Base-by-base conservation (phyloP, 208 protist species). In the Trypanosoma melophagium region DNA sequence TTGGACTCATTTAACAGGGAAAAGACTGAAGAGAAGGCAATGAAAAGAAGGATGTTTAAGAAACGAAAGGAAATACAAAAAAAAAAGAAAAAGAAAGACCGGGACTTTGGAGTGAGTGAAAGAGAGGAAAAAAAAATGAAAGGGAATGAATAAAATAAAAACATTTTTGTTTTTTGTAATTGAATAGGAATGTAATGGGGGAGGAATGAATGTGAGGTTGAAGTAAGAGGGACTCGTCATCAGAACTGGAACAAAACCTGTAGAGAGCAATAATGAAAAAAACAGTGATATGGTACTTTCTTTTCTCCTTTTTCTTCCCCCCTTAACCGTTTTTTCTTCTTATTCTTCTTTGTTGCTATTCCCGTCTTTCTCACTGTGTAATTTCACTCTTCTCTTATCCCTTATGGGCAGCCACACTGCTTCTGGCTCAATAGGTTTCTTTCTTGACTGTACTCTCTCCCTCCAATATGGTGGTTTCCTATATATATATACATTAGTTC, bases 81-180 rank as follows among this genome's bases (percentile, higher is more conserved):
- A 10, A 21, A 53, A 24, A 57, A 57, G 8, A n/a, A 38, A 57
- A 24, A 8, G 51, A 55, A 28, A 8, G 21, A 24, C 3, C n/a
- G 22, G 51, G 8, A 55, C 10, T 28, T 1, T 2, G 19, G 16
- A 60, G 2, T 41, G 55, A 22, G 19, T 21, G 35, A 38, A 16
- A 49, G 14, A 35, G 7, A 13, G 50, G 19, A 7, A 61, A 25
- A 61, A 17, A 58, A 41, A 58, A 58, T 19, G 12, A 41, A 19
- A 19, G 40, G 7, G 38, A 28, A 25, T 2, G 12, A 40, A 19
- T 17, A 47, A 47, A 12, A 47, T 1, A 47, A 47, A 47, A 47
- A 47, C 2, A 47, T 1, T 47, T 16, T 73, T 12, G 45, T 58
- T 60, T 73, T 16, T 73, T 19, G 7, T 35, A 35, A 7, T 35